Conservation (phyloP, 306 rosid species). For the Arachis stenosperma region DNA sequence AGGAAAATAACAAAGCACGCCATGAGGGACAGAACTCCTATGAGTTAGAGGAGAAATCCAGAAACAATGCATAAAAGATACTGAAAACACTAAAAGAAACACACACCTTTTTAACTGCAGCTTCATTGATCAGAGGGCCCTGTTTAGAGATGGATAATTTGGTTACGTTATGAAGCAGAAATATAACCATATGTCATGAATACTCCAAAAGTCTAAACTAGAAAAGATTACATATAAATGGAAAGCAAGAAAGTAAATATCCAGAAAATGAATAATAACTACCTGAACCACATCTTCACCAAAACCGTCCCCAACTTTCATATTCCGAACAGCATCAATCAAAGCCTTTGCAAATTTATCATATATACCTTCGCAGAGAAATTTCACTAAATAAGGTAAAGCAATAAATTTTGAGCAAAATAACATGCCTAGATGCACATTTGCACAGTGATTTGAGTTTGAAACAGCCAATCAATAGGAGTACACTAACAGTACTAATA, state of each 20-base stretch:
- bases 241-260: constrained; percentile 30
- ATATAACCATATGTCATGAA: constrained; percentile 1
- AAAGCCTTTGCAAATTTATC: constrained; percentile 80
- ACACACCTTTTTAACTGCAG: constrained; percentile 90
- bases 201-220: constrained; percentile 6
- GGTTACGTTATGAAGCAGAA: constrained; percentile 33
- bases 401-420: not conserved
- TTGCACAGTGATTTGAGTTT: constrained; percentile 4
- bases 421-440: constrained; percentile 30
- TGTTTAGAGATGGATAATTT: constrained; percentile 49
- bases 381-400: constrained; percentile 7
- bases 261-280: constrained; percentile 15
- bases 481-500: constrained; percentile 26
- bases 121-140: constrained; percentile 99
- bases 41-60: constrained; percentile 22
- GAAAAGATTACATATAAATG: not conserved
- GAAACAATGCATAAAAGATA: constrained; percentile 25
- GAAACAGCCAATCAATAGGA: constrained; percentile 28
- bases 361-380: constrained; percentile 67
- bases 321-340: constrained; percentile 67
- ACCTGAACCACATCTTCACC: constrained; percentile 90
- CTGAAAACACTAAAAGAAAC: constrained; percentile 33
- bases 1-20: constrained; percentile 43
- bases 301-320: constrained; percentile 97
- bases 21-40: constrained; percentile 13